Conservation (phyloP, 1,284 basidiomycete genomes). For the Anthracocystis setariae region DNA sequence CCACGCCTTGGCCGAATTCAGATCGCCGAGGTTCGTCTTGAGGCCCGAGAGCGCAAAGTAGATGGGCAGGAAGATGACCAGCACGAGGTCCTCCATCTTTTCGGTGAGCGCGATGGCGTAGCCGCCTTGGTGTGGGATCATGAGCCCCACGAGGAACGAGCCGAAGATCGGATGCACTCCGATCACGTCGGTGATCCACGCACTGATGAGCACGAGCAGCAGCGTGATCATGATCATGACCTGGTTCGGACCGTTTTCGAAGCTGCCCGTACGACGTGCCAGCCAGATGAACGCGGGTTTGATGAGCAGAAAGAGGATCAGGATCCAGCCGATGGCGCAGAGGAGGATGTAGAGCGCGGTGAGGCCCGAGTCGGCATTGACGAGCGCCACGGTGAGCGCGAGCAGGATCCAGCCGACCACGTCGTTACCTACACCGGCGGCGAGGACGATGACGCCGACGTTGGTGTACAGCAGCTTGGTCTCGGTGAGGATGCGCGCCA, state of each 20-base stretch:
- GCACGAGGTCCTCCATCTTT: constrained; percentile 70
- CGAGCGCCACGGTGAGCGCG: constrained; percentile 87
- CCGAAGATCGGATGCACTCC: constrained; percentile 91
- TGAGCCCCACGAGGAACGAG: constrained; percentile 83
- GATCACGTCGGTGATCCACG: constrained; percentile 88
- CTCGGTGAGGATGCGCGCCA: constrained; percentile 76
- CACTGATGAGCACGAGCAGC: constrained; percentile 79
- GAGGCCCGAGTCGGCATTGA: constrained; percentile 79
- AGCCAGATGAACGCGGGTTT: constrained; percentile 77
- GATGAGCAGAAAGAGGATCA: constrained; percentile 81
- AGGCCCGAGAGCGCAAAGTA: constrained; percentile 86
- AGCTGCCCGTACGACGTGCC: constrained; percentile 80
- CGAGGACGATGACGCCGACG: constrained; percentile 90
- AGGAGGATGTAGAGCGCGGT: constrained; percentile 85
- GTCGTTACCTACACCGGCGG: constrained; percentile 89
- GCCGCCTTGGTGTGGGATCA: constrained; percentile 87
- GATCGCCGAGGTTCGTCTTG: constrained; percentile 79
- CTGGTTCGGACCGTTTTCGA: constrained; percentile 78
- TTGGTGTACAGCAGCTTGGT: constrained; percentile 84
- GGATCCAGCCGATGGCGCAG: constrained; percentile 80
- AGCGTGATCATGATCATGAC: constrained; percentile 81
- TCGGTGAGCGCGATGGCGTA: constrained; percentile 75
- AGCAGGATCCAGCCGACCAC: constrained; percentile 75
- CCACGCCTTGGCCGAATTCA: constrained; percentile 74
- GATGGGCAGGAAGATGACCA: constrained; percentile 78